Base-by-base conservation (phyloP, 2,329 filamentous ascomycete species). In the Aspergillus bombycis region DNA sequence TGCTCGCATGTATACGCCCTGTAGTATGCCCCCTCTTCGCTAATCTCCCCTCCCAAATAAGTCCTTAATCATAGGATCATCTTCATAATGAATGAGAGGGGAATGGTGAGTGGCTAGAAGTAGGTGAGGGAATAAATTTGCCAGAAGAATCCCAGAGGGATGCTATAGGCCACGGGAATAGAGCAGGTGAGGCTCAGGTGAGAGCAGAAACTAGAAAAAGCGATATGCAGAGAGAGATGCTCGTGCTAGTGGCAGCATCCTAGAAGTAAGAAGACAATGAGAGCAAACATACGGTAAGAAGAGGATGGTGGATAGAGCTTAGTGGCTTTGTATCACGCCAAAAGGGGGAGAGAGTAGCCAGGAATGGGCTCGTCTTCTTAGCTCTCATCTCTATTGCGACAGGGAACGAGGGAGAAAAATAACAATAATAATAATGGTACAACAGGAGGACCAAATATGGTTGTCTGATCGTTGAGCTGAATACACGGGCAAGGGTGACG, bases 281-380 rank as follows among this genome's bases (percentile, higher is more conserved):
- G 28, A 10, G 28, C 48, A 34, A n/a, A 23, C 16, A n/a, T 32
- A 52, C 28, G 10, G 16, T 34, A 32, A 52, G 28, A 32, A 52
- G 19, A n/a, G 28, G 12, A 52, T 52, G 48, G 19, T 52, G 48
- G 48, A 52, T 14, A 30, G 48, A 9, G 19, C 48, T 32, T 58
- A 58, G 60, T 58, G 55, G 48, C 46, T 53, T 57, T 62, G 34
- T 34, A 46, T 58, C 55, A 54, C 21, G 38, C 46, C 60, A 61
- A 57, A 45, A 43, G 45, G 38, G 28, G 48, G 30, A 61, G 36
- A 46, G 43, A 48, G 41, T 43, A 48, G 10, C 41, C 41, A 58
- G 28, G 11, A 21, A 32, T 11, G 48, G 26, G 11, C 16, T 52
- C 19, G 4, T 23, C 28, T 52, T 52, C 28, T 52, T 30, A 9